Evolutionary conservation across 2,329 filamentous ascomycete species (phyloP).

Genomic region (Cladosporium sphaerospermum): DNA sequence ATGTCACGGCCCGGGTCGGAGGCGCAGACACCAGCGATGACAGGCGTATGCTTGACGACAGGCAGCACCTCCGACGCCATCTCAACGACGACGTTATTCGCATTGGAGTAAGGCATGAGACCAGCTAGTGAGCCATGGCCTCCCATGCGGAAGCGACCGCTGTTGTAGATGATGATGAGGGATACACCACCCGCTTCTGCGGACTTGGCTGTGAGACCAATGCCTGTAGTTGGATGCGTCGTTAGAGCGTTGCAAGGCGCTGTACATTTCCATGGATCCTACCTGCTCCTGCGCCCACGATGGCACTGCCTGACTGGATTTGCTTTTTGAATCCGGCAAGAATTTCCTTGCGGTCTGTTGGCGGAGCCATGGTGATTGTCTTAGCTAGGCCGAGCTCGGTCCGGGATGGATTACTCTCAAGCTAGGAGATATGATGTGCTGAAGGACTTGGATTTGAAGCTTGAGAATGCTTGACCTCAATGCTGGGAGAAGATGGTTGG

Average conservation of each 20-base stretch:
- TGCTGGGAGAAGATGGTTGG: too few relatives aligned
- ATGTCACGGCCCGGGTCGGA: slow-evolving; percentile 65
- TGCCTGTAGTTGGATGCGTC: slow-evolving; percentile 38
- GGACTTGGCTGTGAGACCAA: slow-evolving; percentile 64
- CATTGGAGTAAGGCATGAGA: slow-evolving; percentile 65
- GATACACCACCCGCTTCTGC: slow-evolving; percentile 63
- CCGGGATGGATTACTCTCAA: too few relatives aligned
- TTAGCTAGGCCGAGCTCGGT: too few relatives aligned
- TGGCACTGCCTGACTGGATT: slow-evolving; percentile 50
- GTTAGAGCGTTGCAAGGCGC: background rate
- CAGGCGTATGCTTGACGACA: slow-evolving; percentile 56
- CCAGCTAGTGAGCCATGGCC: slow-evolving; percentile 63
- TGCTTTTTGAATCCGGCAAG: slow-evolving; percentile 49
- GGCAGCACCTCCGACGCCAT: slow-evolving; percentile 65
- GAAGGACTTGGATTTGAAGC: too few relatives aligned
- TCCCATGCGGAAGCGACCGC: slow-evolving; percentile 66
- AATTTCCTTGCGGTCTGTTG: slow-evolving; percentile 51
- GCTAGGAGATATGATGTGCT: too few relatives aligned
- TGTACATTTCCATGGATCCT: slow-evolving; percentile 1
- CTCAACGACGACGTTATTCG: slow-evolving; percentile 62
- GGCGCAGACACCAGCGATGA: slow-evolving; percentile 64
- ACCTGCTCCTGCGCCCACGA: slow-evolving; percentile 63
- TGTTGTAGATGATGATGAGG: slow-evolving; percentile 68
- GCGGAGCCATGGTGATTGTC: slow-evolving; percentile 47
- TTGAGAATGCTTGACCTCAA: too few relatives aligned